Evolutionary conservation across 2,329 filamentous ascomycete genomes (phyloP).

Genomic region (Diaporthe citriasiana): DNA sequence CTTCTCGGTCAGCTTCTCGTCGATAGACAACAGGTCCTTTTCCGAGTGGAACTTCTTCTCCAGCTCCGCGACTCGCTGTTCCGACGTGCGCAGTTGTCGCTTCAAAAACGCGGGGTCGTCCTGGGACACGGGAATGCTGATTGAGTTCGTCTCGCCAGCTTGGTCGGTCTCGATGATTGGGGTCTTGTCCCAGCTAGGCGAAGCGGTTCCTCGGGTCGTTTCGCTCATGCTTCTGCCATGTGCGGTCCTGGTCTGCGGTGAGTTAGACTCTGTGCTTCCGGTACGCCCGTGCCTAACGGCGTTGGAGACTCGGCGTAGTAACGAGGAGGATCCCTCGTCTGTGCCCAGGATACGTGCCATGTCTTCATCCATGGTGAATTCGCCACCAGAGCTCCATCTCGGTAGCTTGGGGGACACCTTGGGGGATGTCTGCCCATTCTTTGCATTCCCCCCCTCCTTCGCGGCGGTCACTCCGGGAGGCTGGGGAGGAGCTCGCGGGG

Average conservation of each 20-base stretch:
- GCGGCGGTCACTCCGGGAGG: conserved; percentile 57
- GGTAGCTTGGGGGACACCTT: conserved; percentile 77
- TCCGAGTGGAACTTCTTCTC: conserved; percentile 80
- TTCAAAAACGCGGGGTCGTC: conserved; percentile 78
- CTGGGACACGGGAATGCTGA: conserved; percentile 78
- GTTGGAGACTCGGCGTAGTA: conserved; percentile 91
- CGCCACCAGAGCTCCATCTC: conserved; percentile 83
- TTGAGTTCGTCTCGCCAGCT: conserved; percentile 65
- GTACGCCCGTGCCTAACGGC: conserved; percentile 94
- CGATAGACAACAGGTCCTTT: conserved; percentile 79
- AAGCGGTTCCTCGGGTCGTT: conserved; percentile 74
- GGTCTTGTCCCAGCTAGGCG: conserved; percentile 79
- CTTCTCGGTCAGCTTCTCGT: conserved; percentile 91
- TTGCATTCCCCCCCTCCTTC: conserved; percentile 52
- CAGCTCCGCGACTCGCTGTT: conserved; percentile 88
- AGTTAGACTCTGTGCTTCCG: conserved; percentile 78
- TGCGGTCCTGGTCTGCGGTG: conserved; percentile 56
- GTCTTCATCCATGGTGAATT: conserved; percentile 96
- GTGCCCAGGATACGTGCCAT: conserved; percentile 89
- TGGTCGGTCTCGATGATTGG: conserved; percentile 69
- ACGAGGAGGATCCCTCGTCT: conserved; percentile 82
- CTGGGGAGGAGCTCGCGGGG: conserved; percentile 68
- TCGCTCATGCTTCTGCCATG: conserved; percentile 76
- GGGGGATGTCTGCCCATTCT: conserved; percentile 54
- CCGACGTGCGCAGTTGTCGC: conserved; percentile 83